Conservation (phyloP, 257 asterid genomes). For the Penstemon eatonii region DNA sequence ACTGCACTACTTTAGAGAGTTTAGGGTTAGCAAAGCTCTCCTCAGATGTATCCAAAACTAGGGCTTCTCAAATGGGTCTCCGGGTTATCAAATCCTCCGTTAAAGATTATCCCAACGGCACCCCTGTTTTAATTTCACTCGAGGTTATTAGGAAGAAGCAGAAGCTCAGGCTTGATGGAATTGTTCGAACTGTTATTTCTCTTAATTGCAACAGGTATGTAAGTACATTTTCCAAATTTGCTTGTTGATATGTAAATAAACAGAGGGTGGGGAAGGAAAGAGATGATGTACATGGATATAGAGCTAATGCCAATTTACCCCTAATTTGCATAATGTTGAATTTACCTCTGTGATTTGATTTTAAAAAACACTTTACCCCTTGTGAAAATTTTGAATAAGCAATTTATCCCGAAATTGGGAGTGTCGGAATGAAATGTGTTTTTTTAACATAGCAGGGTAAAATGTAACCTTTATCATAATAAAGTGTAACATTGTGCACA, state of each 20-base stretch:
- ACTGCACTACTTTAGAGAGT: slow-evolving; percentile 85
- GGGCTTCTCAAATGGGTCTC: slow-evolving; percentile 86
- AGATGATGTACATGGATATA: too few relatives aligned
- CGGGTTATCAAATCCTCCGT: slow-evolving; percentile 63
- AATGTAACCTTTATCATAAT: too few relatives aligned
- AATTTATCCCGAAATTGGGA: too few relatives aligned
- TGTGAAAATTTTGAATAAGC: too few relatives aligned
- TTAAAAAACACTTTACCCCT: too few relatives aligned
- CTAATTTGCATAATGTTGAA: too few relatives aligned
- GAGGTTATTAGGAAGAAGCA: slow-evolving; percentile 73
- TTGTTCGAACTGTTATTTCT: slow-evolving; percentile 65
- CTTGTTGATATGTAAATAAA: neutral
- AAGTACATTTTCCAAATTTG: neutral
- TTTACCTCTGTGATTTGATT: too few relatives aligned
- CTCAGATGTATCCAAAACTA: slow-evolving; percentile 53
- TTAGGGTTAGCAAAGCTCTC: slow-evolving; percentile 70
- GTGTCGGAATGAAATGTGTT: too few relatives aligned
- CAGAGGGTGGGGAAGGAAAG: too few relatives aligned
- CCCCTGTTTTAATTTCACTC: slow-evolving; percentile 76
- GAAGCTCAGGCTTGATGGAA: slow-evolving; percentile 78
- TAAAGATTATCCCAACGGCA: slow-evolving; percentile 64
- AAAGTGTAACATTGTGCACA: too few relatives aligned
- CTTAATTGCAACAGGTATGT: slow-evolving; percentile 76
- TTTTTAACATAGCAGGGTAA: too few relatives aligned
- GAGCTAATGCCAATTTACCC: too few relatives aligned